Base-by-base conservation (phyloP, 129 eudicot species). In the Solidago caesia region DNA sequence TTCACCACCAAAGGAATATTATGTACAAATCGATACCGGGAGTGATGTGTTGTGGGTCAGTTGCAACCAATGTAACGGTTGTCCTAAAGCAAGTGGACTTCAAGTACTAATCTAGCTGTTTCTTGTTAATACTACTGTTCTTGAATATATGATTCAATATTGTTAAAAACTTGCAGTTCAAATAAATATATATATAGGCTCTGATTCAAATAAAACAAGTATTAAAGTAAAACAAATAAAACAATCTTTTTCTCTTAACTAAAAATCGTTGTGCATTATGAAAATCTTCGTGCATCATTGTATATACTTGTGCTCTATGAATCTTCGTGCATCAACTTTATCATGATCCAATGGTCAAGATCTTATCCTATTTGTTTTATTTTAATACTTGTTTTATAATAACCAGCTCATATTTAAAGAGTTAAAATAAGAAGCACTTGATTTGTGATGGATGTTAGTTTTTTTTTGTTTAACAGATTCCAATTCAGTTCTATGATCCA, bases 41-140 rank as follows among this genome's bases (percentile, higher is more conserved):
- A 91, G 99, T 78, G 96, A 91, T 85, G 96, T 88, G 8, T 68
- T 91, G 75, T 94, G 99, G 97, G 96, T 94, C 65, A 81, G 91
- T 80, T 94, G 99, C 86, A 81, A 13, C 68, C 62, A 85, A 9
- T 94, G 99, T 81, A 47, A 63, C 7, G 99, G 96, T 64, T 91
- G 99, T 81, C 99, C 99, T 44, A 80, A 85, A 58, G 76, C 94
- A 21, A 91, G 93, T 81, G 99, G 99, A 72, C 99, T 94, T 45
- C 88, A 91, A 78, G 99, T 91, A 90, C 76, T 42, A 33, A 52
- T 45, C 44, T 45, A 7, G 14, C 33, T 61, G 39, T 49, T 71
- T 71, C 52, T 48, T 52, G 13, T 42, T 45, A 63, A 64, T 49
- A 33, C 46, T 25, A 42, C 42, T 4, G 41, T 45, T 10, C 47